phyloP scores from a whole-genome alignment of 1,284 basidiomycete species.

The Cryptococcus neoformans region DNA sequence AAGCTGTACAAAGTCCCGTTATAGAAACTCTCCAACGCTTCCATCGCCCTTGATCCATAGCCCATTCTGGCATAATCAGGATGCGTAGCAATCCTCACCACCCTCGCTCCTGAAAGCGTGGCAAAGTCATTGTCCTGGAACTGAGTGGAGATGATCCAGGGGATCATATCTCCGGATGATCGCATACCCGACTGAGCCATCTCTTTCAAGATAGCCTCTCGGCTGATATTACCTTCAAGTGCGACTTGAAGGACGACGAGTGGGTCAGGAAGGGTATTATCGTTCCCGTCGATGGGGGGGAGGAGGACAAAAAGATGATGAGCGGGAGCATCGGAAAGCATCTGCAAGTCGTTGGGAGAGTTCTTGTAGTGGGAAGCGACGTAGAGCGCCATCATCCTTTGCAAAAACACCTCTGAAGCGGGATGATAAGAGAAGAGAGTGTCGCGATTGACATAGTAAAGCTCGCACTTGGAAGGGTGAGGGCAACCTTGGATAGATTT shows the following conservation, averaged over 20 bases:
- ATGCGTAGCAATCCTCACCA: conserved; percentile 95
- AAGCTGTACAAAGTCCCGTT: conserved; percentile 87
- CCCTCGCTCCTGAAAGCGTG: conserved; percentile 79
- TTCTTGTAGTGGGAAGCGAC: conserved; percentile 99
- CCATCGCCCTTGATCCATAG: conserved; percentile 88
- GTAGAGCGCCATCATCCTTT: conserved; percentile 97
- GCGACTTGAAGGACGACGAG: conserved; percentile 95
- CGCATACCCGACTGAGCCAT: conserved; percentile 56
- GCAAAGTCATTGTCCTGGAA: conserved; percentile 98
- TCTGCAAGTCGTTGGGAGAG: conserved; percentile 95
- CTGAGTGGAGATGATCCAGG: conserved; percentile 93
- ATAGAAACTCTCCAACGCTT: conserved; percentile 86
- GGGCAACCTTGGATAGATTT: conserved; percentile 73
- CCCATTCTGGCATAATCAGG: conserved; percentile 98
- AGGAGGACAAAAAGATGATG: conserved; percentile 96
- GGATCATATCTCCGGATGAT: conserved; percentile 90
- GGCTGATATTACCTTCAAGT: conserved; percentile 89
- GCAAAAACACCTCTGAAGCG: conserved; percentile 93
- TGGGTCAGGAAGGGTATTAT: conserved; percentile 82
- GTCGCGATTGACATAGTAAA: conserved; percentile 95
- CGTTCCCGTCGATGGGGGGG: conserved; percentile 83
- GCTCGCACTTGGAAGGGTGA: conserved; percentile 88
- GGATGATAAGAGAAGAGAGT: conserved; percentile 97
- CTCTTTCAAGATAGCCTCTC: conserved; percentile 80
- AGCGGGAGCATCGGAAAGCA: conserved; percentile 94